Conservation (phyloP, 2,329 filamentous ascomycete genomes). For the Aureobasidium pullulans region DNA sequence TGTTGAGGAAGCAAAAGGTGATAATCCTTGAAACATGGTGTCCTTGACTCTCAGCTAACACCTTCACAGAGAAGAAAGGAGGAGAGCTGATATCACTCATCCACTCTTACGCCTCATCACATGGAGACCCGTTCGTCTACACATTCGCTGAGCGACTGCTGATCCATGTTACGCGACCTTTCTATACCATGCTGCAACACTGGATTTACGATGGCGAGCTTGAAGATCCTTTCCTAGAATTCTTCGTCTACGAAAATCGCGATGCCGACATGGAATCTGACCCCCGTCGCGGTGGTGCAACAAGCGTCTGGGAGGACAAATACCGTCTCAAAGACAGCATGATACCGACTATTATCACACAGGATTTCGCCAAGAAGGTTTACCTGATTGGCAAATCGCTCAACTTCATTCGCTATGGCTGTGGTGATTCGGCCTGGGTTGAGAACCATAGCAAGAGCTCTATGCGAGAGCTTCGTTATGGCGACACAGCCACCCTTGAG, state of each 20-base stretch:
- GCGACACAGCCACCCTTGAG: constrained; percentile 85
- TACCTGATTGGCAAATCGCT: constrained; percentile 96
- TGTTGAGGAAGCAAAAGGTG: constrained; percentile 77
- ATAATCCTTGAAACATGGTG: constrained; percentile 22
- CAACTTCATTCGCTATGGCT: constrained; percentile 96
- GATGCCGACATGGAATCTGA: constrained; percentile 41
- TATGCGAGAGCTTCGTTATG: constrained; percentile 85
- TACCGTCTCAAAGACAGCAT: constrained; percentile 79
- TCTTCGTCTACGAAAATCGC: constrained; percentile 84
- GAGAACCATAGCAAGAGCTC: constrained; percentile 89
- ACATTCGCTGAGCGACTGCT: constrained; percentile 87
- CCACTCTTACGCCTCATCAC: constrained; percentile 84
- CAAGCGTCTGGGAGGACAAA: constrained; percentile 96
- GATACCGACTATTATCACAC: constrained; percentile 87
- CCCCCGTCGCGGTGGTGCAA: constrained; percentile 51
- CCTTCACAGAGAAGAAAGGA: constrained; percentile 56
- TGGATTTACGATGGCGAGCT: constrained; percentile 99
- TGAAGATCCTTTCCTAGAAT: constrained; percentile 90
- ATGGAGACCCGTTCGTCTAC: constrained; percentile 91
- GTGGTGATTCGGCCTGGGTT: constrained; percentile 89
- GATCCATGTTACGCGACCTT: constrained; percentile 79
- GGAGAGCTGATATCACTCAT: constrained; percentile 91
- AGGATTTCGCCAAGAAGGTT: constrained; percentile 91
- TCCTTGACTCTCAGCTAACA: not conserved
- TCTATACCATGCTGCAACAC: constrained; percentile 89